A percentile compares a stretch with the other conserved stretches of the same genome.
Evolutionary conservation across 805 yeast genomes (phyloP).

Genomic region (Cyberlindnera bimundalis): DNA sequence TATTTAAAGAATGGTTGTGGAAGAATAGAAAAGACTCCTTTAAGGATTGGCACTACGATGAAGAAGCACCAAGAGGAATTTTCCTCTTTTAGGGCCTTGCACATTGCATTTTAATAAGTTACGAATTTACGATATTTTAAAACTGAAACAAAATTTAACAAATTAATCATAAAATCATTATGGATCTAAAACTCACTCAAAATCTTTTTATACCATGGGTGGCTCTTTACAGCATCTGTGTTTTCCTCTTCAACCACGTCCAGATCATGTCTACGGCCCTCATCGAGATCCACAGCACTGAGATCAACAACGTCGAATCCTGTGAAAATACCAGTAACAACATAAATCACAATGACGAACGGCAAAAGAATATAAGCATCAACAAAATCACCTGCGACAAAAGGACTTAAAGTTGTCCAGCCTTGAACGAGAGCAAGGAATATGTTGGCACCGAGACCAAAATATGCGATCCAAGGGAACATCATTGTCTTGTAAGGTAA

Average conservation of each 20-base stretch:
- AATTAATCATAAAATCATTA: too few relatives aligned
- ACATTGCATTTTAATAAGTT: not conserved
- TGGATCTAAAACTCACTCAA: constrained; percentile 10
- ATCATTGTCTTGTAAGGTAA: constrained; percentile 69
- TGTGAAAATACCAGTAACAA: constrained; percentile 37
- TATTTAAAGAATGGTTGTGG: constrained; percentile 14
- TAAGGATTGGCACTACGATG: constrained; percentile 11
- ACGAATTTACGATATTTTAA: not conserved
- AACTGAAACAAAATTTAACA: too few relatives aligned
- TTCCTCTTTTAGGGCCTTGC: constrained; percentile 6
- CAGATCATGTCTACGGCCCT: constrained; percentile 45
- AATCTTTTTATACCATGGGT: constrained; percentile 15
- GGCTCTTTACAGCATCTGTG: not conserved
- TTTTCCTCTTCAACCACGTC: constrained; percentile 16
- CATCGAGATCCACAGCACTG: constrained; percentile 44
- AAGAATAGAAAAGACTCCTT: not conserved
- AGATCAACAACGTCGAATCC: constrained; percentile 40
- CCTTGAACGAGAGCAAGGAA: constrained; percentile 47
- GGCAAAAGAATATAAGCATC: constrained; percentile 67
- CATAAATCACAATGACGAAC: constrained; percentile 43
- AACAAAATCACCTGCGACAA: constrained; percentile 45
- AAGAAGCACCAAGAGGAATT: constrained; percentile 8
- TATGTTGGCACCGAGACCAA: constrained; percentile 37
- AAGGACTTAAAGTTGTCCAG: constrained; percentile 49
- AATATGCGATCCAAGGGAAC: constrained; percentile 40